A percentile compares a stretch with the other conserved stretches of the same genome.
These are phyloP conservation scores for Geranium incanum DNA, from an alignment of 441 rosid genomes.

Conservation along the genomic window DNA sequence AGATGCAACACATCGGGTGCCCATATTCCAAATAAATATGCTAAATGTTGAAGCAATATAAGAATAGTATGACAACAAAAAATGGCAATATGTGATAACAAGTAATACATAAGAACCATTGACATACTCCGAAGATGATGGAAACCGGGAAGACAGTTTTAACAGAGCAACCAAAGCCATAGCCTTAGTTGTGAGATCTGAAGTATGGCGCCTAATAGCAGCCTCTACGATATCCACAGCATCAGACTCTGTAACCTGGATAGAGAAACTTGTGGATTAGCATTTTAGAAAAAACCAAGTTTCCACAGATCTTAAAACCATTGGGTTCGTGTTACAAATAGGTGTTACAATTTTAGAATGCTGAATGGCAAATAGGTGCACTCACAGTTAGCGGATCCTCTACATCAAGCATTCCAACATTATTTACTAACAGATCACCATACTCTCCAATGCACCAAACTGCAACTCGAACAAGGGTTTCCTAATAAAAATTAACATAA, in stretches of 20 bases:
- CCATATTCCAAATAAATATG: neutral
- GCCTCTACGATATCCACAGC: slow-evolving; percentile 74
- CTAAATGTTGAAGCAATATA: neutral
- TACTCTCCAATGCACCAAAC: slow-evolving; percentile 99
- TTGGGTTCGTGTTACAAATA: neutral
- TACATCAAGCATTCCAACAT: slow-evolving; percentile 68
- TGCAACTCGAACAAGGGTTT: slow-evolving; percentile 89
- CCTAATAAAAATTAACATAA: slow-evolving; percentile 41
- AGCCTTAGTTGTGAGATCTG: slow-evolving; percentile 73
- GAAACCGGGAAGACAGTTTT: slow-evolving; percentile 89
- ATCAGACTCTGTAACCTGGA: slow-evolving; percentile 80
- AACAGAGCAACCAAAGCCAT: slow-evolving; percentile 85
- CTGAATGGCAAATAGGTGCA: slow-evolving; percentile 17
- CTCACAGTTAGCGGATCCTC: slow-evolving; percentile 92
- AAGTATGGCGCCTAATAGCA: slow-evolving; percentile 56
- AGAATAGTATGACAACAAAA: slow-evolving; percentile 4
- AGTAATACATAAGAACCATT: slow-evolving; percentile 15
- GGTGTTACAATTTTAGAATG: neutral
- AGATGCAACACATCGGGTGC: neutral
- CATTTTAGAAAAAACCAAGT: slow-evolving; percentile 12
- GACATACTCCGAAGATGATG: slow-evolving; percentile 80
- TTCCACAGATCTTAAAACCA: neutral
- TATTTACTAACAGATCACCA: slow-evolving; percentile 88
- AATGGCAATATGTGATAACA: neutral
- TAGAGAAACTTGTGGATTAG: slow-evolving; percentile 24